These are phyloP conservation scores for Cytospora leucostoma DNA, from an alignment of 2,329 filamentous ascomycete genomes.

Conservation along the genomic window DNA sequence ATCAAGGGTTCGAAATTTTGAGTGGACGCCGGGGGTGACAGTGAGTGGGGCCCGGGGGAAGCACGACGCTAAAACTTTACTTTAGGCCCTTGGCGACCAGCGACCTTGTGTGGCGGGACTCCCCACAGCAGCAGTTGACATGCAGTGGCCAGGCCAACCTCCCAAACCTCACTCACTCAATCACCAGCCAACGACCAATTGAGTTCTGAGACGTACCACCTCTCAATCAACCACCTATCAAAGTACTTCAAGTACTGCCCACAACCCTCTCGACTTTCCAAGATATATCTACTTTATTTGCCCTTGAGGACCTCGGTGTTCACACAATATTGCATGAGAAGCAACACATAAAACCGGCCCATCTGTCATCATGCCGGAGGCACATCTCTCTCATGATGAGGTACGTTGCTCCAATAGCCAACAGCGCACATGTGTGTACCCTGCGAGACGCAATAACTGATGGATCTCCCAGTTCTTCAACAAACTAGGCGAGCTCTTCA, in stretches of 20 bases:
- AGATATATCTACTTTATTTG: background rate
- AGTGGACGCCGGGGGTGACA: background rate
- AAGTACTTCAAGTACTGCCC: background rate
- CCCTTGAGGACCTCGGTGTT: background rate
- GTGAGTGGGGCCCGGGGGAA: background rate
- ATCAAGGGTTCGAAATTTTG: background rate
- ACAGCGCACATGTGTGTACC: too few species aligned
- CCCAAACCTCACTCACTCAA: background rate
- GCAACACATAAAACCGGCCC: constrained; percentile 2
- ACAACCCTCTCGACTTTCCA: background rate
- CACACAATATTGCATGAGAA: background rate
- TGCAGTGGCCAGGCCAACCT: background rate
- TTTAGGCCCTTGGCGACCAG: background rate
- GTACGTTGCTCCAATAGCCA: constrained; percentile 32
- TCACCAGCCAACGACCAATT: background rate
- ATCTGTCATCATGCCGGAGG: constrained; percentile 32
- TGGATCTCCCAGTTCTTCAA: constrained; percentile 67
- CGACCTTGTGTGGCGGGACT: background rate
- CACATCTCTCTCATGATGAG: constrained; percentile 43
- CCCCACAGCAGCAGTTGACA: background rate
- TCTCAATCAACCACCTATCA: background rate
- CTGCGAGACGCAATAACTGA: constrained; percentile 23
- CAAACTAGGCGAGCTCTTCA: constrained; percentile 68
- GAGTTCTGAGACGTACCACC: background rate
- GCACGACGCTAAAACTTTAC: background rate